Conservation (phyloP, 257 asterid genomes). For the Handroanthus guayacan region DNA sequence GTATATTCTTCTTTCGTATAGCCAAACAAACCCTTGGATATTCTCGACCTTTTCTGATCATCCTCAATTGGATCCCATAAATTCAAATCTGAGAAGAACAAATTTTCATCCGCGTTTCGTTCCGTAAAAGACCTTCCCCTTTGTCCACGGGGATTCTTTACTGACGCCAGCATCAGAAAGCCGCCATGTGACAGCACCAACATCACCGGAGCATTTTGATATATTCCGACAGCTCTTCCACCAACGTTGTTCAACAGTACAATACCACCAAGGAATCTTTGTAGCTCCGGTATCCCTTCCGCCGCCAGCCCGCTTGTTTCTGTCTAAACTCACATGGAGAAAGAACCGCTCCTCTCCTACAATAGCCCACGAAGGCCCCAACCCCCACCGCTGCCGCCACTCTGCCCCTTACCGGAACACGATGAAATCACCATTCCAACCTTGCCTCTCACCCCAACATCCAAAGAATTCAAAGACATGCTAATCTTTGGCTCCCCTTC, state of each 20-base stretch:
- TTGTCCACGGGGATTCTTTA: conserved; percentile 11
- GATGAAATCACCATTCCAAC: conserved; percentile 68
- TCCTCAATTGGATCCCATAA: background rate
- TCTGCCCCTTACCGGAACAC: conserved; percentile 72
- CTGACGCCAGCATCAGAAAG: conserved; percentile 9
- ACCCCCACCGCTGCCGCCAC: conserved; percentile 49
- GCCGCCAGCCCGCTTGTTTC: conserved; percentile 8
- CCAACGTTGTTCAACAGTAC: background rate
- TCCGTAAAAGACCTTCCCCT: background rate
- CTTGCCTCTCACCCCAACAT: conserved; percentile 60
- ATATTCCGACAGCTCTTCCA: conserved; percentile 15
- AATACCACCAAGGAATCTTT: conserved; percentile 16
- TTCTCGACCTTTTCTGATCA: background rate
- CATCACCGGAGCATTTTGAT: conserved; percentile 17
- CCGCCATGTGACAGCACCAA: conserved; percentile 13
- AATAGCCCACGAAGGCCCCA: conserved; percentile 43
- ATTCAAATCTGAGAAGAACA: background rate
- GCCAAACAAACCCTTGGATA: conserved; percentile 36
- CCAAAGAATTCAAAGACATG: conserved; percentile 69
- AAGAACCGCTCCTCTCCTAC: conserved; percentile 73
- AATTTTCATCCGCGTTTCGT: background rate
- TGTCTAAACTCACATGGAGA: conserved; percentile 55
- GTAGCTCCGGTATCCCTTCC: background rate
- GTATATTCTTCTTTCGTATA: background rate
- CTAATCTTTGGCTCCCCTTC: conserved; percentile 75